Percentiles rank a stretch among this genome's conserved stretches.
phyloP scores from a whole-genome alignment of 1,284 basidiomycete species.

The Cutaneotrichosporon spelunceum region DNA sequence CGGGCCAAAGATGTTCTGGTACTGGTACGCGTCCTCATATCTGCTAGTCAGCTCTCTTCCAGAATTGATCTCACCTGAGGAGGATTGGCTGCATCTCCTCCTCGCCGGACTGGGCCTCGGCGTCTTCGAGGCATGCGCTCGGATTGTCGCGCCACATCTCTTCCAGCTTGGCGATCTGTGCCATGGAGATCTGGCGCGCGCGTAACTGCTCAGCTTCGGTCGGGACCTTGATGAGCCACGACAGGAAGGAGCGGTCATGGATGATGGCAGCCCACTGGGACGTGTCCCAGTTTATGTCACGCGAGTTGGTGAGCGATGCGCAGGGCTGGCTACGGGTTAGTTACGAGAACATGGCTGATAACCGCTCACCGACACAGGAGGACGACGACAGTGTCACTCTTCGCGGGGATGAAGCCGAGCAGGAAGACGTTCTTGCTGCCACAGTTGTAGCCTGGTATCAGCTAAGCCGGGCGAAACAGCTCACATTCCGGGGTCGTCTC shows the following conservation, averaged over 20 bases:
- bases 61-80: conserved; percentile 55
- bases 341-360: too few species aligned
- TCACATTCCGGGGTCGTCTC: conserved; percentile 92
- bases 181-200: conserved; percentile 91
- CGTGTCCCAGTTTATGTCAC: conserved; percentile 98
- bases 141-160: conserved; percentile 98
- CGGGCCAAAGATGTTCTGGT: conserved; percentile 98
- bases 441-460: conserved; percentile 73
- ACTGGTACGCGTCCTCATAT: conserved; percentile 98
- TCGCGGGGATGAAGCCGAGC: conserved; percentile 98
- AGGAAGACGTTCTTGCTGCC: conserved; percentile 99
- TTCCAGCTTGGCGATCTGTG: conserved; percentile 94
- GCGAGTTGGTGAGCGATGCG: conserved; percentile 78
- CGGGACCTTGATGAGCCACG: conserved; percentile 97
- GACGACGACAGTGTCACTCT: conserved; percentile 97
- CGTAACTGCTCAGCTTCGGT: conserved; percentile 91
- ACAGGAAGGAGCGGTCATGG: conserved; percentile 94
- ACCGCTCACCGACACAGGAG: conserved; percentile 81
- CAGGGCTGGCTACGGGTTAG: conserved; percentile 76
- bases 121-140: conserved; percentile 87
- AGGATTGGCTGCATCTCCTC: conserved; percentile 92
- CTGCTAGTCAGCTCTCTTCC: conserved; percentile 31
- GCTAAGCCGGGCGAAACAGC: conserved; percentile 5
- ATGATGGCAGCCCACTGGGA: conserved; percentile 97
- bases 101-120: conserved; percentile 93